Evolutionary conservation across 441 rosid genomes (phyloP).

Genomic region (Adansonia grandidieri): DNA sequence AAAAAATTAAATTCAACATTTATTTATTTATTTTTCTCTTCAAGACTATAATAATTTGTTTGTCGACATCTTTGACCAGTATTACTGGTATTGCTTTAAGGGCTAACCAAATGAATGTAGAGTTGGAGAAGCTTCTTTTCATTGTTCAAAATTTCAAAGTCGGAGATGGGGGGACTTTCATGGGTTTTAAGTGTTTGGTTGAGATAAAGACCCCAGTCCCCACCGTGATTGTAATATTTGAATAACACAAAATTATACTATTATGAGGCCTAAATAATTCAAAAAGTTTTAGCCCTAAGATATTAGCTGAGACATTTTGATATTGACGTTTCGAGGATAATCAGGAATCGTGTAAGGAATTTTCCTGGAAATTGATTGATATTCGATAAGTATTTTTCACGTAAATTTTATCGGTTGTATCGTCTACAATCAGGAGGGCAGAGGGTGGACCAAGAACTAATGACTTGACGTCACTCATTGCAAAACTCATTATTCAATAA

Average conservation of each 20-base stretch:
- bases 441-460: not conserved
- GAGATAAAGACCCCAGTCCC: not conserved
- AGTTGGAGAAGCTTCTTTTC: not conserved
- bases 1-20: too few relatives aligned
- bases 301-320: not conserved
- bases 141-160: not conserved
- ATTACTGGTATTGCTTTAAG: not conserved
- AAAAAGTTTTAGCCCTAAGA: not conserved
- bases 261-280: too few relatives aligned
- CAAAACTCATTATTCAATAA: not conserved
- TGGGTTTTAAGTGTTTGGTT: not conserved
- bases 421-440: not conserved
- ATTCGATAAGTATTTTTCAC: conserved; percentile 19
- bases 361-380: conserved; percentile 7
- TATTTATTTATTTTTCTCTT: not conserved
- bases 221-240: not conserved
- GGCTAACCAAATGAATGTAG: not conserved
- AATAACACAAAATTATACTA: not conserved
- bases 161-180: not conserved
- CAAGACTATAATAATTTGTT: not conserved
- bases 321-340: not conserved
- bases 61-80: not conserved
- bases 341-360: not conserved
- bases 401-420: not conserved
- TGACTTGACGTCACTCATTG: not conserved